Evolutionary conservation across 768 basidiomycete species (phyloP), one percentile per base, ranked within the genome.

Genomic region (Lyophyllum semitale): DNA sequence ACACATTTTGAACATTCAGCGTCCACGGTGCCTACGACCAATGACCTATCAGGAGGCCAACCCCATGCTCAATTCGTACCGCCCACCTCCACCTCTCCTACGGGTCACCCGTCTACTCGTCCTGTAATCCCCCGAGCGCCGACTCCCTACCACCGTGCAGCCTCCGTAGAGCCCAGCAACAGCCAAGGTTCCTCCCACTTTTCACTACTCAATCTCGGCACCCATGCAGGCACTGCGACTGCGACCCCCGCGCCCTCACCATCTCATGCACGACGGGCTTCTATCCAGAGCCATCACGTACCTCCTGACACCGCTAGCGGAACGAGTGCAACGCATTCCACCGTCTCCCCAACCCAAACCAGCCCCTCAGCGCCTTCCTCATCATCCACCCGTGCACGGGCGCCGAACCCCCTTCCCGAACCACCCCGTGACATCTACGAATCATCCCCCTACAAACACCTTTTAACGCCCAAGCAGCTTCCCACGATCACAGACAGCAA

Each of bases 121-220:
- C n/a, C n/a, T n/a, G n/a, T n/a, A n/a, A n/a, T n/a, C n/a, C n/a
- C n/a, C 11, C 59, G 71, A 15, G 49, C 55, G 1, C 51, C 40
- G 85, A 91, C 64, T 86, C 87, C 5, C 80, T 91, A 12, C 88
- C 88, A 0, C 56, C 66, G 2, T 87, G 82, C 51, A n/a, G 0
- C 88, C 88, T 0, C 70, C 69, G 41, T 51, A 25, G 30, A 48
- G 8, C 32, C 48, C 17, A 48, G 48, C 22, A 48, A 37, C 26
- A 48, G 35, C 23, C 48, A 35, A 27, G 49, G 23, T 7, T 41
- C 49, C 15, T 45, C 44, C 8, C 17, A 27, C 44, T 3, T 42
- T 20, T 42, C 41, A 8, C 8, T 25, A 42, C 23, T 27, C 26
- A 26, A 27, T 11, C 26, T 27, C 27, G 43, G 22, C 9, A 13